Base-by-base conservation (phyloP, 2,329 filamentous ascomycete species). In the Fonsecaea monophora region DNA sequence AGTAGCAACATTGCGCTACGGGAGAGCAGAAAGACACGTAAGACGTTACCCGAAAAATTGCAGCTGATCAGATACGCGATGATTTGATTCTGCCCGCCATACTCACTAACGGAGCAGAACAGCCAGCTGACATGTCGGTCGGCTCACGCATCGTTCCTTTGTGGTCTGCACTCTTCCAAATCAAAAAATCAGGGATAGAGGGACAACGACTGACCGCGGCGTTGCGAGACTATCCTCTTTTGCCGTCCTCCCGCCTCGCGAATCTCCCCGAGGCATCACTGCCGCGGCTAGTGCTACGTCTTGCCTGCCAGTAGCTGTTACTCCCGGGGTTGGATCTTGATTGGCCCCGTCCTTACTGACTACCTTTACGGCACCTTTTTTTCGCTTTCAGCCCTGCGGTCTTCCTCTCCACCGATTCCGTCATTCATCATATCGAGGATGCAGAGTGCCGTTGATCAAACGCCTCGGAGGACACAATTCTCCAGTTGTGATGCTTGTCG, bases 401-500 rank as follows among this genome's bases (percentile, higher is more conserved):
- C 45, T 21, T 4, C 30, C 45, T 50, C 21, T 50, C 21, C 18
- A 18, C 12, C 45, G 8, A 25, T 30, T 12, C 55, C 5, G 32
- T 2, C 55, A 15, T 10, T 58, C 55, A 4, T 25, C 35, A 38
- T 62, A 8, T 40, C 32, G 15, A 25, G 21, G 12, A 55, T 55
- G 60, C 35, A 62, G 35, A 48, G 18, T 10, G 13, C 60, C 12
- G 37, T 18, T n/a, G 42, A 21, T 13, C 59, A 45, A 12, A 61
- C 9, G 6, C 50, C 60, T 18, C 50, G 53, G 50, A 30, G 60
- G 53, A 62, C 50, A n/a, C 60, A 62, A 32, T 55, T 55, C 35
- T 62, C 60, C 9, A 62, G 60, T 37, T 62, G 60, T 38, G 60
- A 62, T 34, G 60, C 37, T 9, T 62, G 60, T 34, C 60, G 60